Conservation (phyloP, 129 eudicot genomes). For the Mikania micrantha region DNA sequence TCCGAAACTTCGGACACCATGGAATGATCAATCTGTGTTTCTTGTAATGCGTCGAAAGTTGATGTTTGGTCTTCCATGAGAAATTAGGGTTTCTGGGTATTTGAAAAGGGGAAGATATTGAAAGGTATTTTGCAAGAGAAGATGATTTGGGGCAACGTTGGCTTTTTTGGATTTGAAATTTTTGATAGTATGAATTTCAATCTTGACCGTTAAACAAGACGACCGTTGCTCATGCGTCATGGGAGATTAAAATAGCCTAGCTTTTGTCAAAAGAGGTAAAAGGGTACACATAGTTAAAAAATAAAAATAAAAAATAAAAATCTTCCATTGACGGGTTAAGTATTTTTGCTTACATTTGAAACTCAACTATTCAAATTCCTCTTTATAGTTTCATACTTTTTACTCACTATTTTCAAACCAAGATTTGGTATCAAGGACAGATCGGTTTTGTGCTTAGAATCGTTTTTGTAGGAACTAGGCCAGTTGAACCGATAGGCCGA, state of each 20-base stretch:
- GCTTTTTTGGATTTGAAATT: constrained; percentile 15
- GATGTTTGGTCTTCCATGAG: constrained; percentile 39
- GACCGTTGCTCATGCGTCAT: constrained; percentile 33
- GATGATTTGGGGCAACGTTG: constrained; percentile 12
- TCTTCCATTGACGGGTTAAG: too few species aligned
- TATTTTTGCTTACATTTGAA: too few species aligned
- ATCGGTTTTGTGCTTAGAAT: too few species aligned
- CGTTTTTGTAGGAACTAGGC: too few species aligned
- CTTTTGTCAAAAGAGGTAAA: constrained; percentile 26
- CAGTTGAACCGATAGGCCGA: too few species aligned
- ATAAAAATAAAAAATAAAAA: too few species aligned
- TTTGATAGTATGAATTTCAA: constrained; percentile 31
- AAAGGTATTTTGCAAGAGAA: background rate
- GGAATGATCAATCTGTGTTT: constrained; percentile 9
- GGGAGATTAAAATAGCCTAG: constrained; percentile 10
- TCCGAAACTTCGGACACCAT: background rate
- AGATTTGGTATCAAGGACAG: too few species aligned
- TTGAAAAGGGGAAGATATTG: constrained; percentile 16
- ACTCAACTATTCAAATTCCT: too few species aligned
- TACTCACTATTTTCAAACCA: too few species aligned
- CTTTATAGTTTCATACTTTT: too few species aligned
- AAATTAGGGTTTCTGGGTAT: background rate
- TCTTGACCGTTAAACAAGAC: constrained; percentile 39
- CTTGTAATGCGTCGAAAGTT: constrained; percentile 14
- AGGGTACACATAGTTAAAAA: too few species aligned